Evolutionary conservation across 139 green algal genomes (phyloP), one percentile per base, ranked within the genome.

Genomic region (Tetradesmus lagerheimii): DNA sequence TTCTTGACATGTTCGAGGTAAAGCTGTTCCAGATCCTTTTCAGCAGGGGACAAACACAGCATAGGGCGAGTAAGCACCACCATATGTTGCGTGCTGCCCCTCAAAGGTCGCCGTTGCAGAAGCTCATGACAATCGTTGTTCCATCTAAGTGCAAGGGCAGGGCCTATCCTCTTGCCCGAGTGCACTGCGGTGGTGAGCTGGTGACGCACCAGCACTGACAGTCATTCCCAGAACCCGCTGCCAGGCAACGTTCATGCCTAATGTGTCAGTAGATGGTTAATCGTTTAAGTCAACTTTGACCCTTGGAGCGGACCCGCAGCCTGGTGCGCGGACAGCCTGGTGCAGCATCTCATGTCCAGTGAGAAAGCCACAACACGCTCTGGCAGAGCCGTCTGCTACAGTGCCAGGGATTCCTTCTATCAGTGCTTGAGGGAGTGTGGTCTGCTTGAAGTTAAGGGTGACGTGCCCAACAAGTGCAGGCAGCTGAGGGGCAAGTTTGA

Each of bases 361-460:
- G 57, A 71, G 57, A 71, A 71, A 18, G 57, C 57, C 57, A 71
- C 57, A 71, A 71, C 57, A 71, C 57, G 57, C 57, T 71, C 57
- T 71, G 57, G 57, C 57, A 71, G 57, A 71, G 57, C 57, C 23
- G 57, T 29, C 67, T 37, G 23, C 14, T 87, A 45, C 90, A 97
- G 95, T 71, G 94, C 95, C 3, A 87, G 95, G 1, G 95, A 97
- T 93, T 83, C 89, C 4, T 97, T 95, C 43, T 97, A 95, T 83
- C 57, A 93, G 64, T 97, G 95, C 83, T 35, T 94, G 35, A 85
- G 93, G 20, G 91, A 92, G 27, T 79, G 66, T 37, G 95, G 93
- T 2, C 87, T 92, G 37, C 85, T 84, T 6, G 93, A 93, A 35
- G 81, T 39, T 8, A 93, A 90, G 0, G 74, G 83, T 1, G 50